Conservation (phyloP, 2,329 filamentous ascomycete species). For the Aspergillus sp. region DNA sequence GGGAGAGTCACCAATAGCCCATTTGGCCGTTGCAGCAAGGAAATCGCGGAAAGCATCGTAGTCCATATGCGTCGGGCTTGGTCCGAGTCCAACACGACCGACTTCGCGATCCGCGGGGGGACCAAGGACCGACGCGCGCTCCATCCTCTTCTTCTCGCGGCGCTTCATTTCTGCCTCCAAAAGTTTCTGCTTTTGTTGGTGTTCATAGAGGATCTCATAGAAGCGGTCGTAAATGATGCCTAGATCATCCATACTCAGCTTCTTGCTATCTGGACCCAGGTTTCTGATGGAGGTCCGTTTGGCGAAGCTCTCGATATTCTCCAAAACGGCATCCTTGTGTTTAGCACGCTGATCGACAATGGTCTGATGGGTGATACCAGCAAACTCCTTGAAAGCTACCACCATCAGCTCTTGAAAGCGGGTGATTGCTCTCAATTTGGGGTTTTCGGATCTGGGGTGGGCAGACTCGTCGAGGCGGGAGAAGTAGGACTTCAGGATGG, state of each 20-base stretch:
- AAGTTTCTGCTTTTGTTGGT: slow-evolving; percentile 76
- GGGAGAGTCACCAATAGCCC: slow-evolving; percentile 87
- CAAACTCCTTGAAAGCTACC: slow-evolving; percentile 97
- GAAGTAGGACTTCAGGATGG: slow-evolving; percentile 92
- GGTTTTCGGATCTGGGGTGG: slow-evolving; percentile 91
- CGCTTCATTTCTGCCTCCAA: slow-evolving; percentile 71
- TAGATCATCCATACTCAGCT: slow-evolving; percentile 79
- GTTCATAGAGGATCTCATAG: slow-evolving; percentile 86
- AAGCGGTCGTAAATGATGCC: slow-evolving; percentile 91
- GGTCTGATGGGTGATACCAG: slow-evolving; percentile 87
- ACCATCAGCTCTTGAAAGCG: slow-evolving; percentile 98
- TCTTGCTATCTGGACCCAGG: slow-evolving; percentile 91
- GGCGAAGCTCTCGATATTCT: slow-evolving; percentile 95
- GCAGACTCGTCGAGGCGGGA: slow-evolving; percentile 89
- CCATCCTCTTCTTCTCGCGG: slow-evolving; percentile 58
- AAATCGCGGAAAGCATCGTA: slow-evolving; percentile 96
- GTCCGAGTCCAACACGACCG: slow-evolving; percentile 81
- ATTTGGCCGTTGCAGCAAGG: slow-evolving; percentile 81
- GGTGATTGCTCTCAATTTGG: slow-evolving; percentile 89
- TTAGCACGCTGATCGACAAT: slow-evolving; percentile 85
- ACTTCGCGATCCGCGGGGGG: slow-evolving; percentile 65
- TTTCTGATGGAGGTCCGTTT: slow-evolving; percentile 96
- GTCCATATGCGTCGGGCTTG: slow-evolving; percentile 91
- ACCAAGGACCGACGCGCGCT: slow-evolving; percentile 40
- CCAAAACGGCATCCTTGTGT: slow-evolving; percentile 90